Evolutionary conservation across 2,329 filamentous ascomycete species (phyloP), one percentile per base, ranked within the genome.

Genomic region (Fusarium sp.): DNA sequence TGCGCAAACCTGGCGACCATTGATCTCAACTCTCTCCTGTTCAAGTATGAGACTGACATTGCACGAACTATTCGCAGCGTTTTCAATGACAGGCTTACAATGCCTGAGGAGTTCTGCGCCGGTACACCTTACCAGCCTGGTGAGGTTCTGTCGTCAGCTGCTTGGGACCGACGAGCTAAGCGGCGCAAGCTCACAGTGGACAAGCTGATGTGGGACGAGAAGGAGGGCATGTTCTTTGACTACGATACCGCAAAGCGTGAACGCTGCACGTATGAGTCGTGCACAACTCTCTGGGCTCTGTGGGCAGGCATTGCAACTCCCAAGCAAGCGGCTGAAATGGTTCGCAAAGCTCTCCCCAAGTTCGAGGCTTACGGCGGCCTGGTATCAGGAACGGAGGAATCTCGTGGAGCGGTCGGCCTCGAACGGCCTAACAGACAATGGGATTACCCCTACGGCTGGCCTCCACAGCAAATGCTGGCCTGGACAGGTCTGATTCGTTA

Each of bases 381-480:
- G 23, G 88, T 97, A 3, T 95, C 95, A 3, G 95, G 95, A 60
- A 97, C 95, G 1, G 91, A 97, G 79, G 90, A 94, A 81, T 97
- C 94, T 60, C 93, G 96, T 48, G 96, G 96, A 44, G 85, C 87
- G 37, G 86, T 97, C 69, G 91, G 93, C 18, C 83, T 98, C 42
- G 90, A 95, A 76, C 89, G 95, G 52, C 96, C 96, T 12, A 98
- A 98, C 81, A 91, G 96, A 76, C 96, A 99, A 81, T 99, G 96
- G 96, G 96, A 99, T 81, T 98, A 94, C 80, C 96, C 96, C 1
- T 98, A 96, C 79, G 96, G 96, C 66, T 99, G 96, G 96, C 96
- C 96, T 61, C 96, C 96, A 37, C 96, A 99, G 85, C 96, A 99
- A 85, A 98, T 99, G 84, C 89, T 99, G 45, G 95, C 96, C 2